phyloP scores from a whole-genome alignment of 225 moss, liverwort and hornwort genomes.

The Takakia lepidozioides region DNA sequence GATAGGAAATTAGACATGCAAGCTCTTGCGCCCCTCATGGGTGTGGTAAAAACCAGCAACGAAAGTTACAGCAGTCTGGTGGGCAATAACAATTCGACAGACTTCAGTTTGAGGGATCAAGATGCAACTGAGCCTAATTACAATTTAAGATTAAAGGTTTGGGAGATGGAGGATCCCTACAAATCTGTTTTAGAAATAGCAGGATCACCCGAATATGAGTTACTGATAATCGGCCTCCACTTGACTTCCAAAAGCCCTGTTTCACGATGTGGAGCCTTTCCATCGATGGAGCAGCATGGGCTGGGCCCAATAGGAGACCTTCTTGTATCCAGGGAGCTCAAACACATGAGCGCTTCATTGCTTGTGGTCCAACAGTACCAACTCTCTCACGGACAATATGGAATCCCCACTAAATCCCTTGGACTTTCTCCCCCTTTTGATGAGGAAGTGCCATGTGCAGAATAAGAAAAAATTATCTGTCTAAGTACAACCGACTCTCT shows the following conservation, averaged over 20 bases:
- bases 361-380: slow-evolving; percentile 32
- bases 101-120: too few relatives aligned
- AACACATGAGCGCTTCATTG: slow-evolving; percentile 15
- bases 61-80: neutral
- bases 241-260: slow-evolving; percentile 18
- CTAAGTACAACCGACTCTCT: too few relatives aligned
- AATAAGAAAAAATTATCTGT: too few relatives aligned
- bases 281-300: slow-evolving; percentile 23
- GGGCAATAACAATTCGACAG: slow-evolving; percentile 3
- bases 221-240: slow-evolving; percentile 29
- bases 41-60: slow-evolving; percentile 16
- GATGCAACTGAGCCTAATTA: too few relatives aligned
- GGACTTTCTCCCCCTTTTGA: too few relatives aligned
- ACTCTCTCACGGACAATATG: too few relatives aligned
- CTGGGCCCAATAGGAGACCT: slow-evolving; percentile 51
- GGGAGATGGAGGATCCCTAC: slow-evolving; percentile 27
- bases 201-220: slow-evolving; percentile 3
- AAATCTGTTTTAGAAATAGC: slow-evolving; percentile 30
- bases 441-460: too few relatives aligned
- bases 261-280: slow-evolving; percentile 15
- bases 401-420: too few relatives aligned
- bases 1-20: slow-evolving; percentile 43
- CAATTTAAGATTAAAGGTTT: slow-evolving; percentile 16
- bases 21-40: slow-evolving; percentile 32
- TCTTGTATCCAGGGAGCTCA: slow-evolving; percentile 30